These are phyloP conservation scores for Trypanosoma melophagium DNA, from an alignment of 208 protist species.

Conservation along the genomic window DNA sequence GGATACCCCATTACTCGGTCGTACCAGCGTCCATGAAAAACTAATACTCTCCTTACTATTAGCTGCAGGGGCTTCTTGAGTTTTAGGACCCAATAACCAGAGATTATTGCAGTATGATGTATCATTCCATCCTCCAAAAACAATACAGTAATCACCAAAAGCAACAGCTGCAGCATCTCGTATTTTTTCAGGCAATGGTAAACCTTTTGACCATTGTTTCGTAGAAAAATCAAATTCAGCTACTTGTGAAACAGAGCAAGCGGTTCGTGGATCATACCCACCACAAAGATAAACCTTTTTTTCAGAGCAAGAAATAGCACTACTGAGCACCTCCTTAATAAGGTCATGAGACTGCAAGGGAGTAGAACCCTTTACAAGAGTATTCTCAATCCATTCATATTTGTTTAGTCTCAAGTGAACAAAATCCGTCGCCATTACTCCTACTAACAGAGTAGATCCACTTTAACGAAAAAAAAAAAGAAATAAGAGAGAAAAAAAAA, in stretches of 20 bases:
- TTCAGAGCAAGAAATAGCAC: constrained; percentile 28
- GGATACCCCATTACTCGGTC: neutral
- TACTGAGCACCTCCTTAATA: constrained; percentile 25
- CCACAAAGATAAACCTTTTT: constrained; percentile 34
- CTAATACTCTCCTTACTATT: constrained; percentile 23
- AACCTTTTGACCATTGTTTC: constrained; percentile 31
- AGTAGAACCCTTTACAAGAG: constrained; percentile 13
- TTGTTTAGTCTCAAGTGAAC: constrained; percentile 33
- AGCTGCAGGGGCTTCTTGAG: neutral
- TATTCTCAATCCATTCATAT: constrained; percentile 33
- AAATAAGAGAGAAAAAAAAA: constrained; percentile 14
- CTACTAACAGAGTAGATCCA: constrained; percentile 1
- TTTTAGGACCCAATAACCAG: constrained; percentile 33
- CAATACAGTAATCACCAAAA: constrained; percentile 38
- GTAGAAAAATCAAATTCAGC: constrained; percentile 36
- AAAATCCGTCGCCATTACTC: constrained; percentile 14
- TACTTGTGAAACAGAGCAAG: constrained; percentile 30
- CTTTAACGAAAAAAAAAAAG: constrained; percentile 23
- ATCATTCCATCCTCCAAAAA: constrained; percentile 45
- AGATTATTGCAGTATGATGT: constrained; percentile 33
- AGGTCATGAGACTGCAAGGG: neutral
- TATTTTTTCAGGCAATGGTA: constrained; percentile 30
- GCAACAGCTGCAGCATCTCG: constrained; percentile 34
- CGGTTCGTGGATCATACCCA: constrained; percentile 35
- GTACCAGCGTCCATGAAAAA: constrained; percentile 25